Evolutionary conservation across 2,329 filamentous ascomycete genomes (phyloP), one percentile per base, ranked within the genome.

Genomic region (Aureobasidium sp.): DNA sequence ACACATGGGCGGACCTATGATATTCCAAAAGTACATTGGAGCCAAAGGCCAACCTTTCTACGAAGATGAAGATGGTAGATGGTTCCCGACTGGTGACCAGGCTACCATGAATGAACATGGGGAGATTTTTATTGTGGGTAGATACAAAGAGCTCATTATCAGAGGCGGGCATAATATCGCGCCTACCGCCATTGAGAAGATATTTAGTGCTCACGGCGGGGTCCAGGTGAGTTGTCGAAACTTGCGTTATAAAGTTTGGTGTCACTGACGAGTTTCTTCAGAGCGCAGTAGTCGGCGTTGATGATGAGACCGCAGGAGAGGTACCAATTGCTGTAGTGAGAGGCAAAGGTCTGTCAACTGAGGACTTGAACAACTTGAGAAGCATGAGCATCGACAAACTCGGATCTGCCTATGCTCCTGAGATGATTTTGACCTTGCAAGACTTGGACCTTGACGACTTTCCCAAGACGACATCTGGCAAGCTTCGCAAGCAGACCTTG

Each of bases 91-190:
- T 0, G 84, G 84, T 14, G 78, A 81, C 54, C 75, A 80, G 59
- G 77, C 72, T 1, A 66, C 74, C 3, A 74, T 80, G 58, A 71
- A 77, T 40, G 61, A 68, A 1, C 68, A 71, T 7, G 71, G 70
- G 6, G 68, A 68, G 42, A 61, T 68, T 59, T 76, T 59, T 8
- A 65, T 68, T 30, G 61, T 59, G 22, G 64, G 66, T 10, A 56
- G 65, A 14, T 65, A 63, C 59, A 68, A 68, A 42, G 66, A 68
- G 56, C 64, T 67, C 57, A 66, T 67, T 53, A 67, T 67, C 25
- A 58, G 66, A 78, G 81, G 84, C 52, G 85, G 85, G 42, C 84
- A 88, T 67, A 88, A 88, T 67, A 78, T 79, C 47, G 86, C 65
- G 4, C 66, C 66, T 4, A 60, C 61, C 19, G 62, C 59, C 40